Conservation (phyloP, 2,329 filamentous ascomycete species). For the Arthrobotrys entomopaga region DNA sequence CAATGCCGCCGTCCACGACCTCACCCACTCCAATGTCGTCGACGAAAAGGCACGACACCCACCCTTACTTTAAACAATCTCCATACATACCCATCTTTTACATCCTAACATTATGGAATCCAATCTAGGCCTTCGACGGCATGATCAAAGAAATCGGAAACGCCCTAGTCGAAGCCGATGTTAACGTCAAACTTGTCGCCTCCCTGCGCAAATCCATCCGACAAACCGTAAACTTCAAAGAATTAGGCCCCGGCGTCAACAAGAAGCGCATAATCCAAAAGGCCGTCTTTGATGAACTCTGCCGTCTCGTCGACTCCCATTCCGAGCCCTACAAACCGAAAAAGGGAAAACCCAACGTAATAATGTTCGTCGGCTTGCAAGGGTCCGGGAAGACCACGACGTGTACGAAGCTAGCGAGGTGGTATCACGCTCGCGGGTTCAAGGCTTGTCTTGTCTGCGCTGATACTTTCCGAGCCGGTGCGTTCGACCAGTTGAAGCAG, state of each 20-base stretch:
- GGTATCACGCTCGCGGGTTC: constrained; percentile 94
- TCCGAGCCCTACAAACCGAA: constrained; percentile 95
- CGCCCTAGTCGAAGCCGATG: constrained; percentile 93
- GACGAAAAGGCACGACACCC: constrained; percentile 81
- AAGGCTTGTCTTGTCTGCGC: constrained; percentile 94
- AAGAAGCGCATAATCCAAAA: constrained; percentile 99
- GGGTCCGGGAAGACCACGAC: constrained; percentile 98
- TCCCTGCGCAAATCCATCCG: constrained; percentile 93
- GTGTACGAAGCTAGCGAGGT: constrained; percentile 93
- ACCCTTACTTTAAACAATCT: constrained; percentile 20
- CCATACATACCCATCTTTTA: constrained; percentile 17
- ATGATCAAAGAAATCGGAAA: constrained; percentile 99
- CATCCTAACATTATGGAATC: constrained; percentile 10
- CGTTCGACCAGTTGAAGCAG: constrained; percentile 98
- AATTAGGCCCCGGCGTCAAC: constrained; percentile 88
- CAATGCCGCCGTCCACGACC: constrained; percentile 92
- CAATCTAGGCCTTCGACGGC: constrained; percentile 82
- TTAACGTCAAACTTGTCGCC: constrained; percentile 93
- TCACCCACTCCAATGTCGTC: constrained; percentile 89
- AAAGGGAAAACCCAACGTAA: constrained; percentile 94
- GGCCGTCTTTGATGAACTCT: constrained; percentile 95
- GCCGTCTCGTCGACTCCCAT: constrained; percentile 94
- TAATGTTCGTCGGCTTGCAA: constrained; percentile 99
- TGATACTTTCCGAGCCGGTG: constrained; percentile 97
- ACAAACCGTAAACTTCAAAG: constrained; percentile 89